Base-by-base conservation (phyloP, 331 rosid genomes). In the Ulmus americana region DNA sequence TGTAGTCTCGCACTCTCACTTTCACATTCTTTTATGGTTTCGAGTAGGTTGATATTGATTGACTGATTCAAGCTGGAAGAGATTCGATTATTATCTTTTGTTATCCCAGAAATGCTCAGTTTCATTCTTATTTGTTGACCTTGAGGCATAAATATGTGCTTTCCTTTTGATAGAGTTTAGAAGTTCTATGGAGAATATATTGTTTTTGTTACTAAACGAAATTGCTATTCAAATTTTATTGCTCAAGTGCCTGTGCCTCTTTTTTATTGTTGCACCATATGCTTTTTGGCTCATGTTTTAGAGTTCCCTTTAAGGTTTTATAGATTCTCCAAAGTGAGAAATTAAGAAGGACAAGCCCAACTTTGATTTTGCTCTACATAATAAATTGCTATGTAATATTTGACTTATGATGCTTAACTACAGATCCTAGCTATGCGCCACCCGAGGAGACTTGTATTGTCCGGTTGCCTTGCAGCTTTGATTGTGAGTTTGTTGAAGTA, bases 391-490 rank as follows among this genome's bases (percentile, higher is more conserved):
- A 35, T 14, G 12, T 45, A 0, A 39, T 54, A 39, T 39, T 67
- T 79, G 48, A 55, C 53, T 45, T 35, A 9, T 72, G 70, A 74
- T 81, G 59, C 40, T 73, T 82, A 0, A 72, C 63, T 79, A 51
- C 72, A 94, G 99, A 87, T 90, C 61, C 80, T 94, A 70, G 99
- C 99, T 22, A 94, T 94, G 99, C 90, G 99, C 63, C 77, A 94
- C 67, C 97, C 99, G 0, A 81, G 99, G 61, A 85, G 95, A 70
- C 85, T 90, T 45, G 99, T 94, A 45, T 78, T 94, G 80, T 59
- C 86, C 1, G 99, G 99, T 52, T 94, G 97, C 85, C 79, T 94
- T 6, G 49, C 85, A n/a, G 77, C 97, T 79, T 82, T 94, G 83
- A 85, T 85, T 79, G 99, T 94, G 79, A 87, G 97, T 54, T n/a